A percentile compares a stretch with the other conserved stretches of the same genome.
Conservation (phyloP, 2,329 filamentous ascomycete genomes). For the Colletotrichum zoysiae region DNA sequence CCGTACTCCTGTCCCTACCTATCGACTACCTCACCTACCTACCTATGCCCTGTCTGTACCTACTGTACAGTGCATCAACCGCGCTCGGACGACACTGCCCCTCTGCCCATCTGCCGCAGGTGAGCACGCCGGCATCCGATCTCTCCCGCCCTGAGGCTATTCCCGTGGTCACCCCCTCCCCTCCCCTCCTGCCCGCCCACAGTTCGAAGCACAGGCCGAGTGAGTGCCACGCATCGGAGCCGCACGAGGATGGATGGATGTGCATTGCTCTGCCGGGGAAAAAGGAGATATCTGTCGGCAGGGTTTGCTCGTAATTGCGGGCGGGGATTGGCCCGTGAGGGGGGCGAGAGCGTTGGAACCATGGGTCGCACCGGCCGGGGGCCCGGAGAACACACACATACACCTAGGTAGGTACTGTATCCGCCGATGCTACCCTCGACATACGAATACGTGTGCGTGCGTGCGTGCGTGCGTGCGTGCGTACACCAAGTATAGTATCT, state of each 20-base stretch:
- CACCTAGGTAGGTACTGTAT: too few relatives aligned
- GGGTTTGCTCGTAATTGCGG: slow-evolving; percentile 26
- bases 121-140: neutral
- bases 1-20: too few relatives aligned
- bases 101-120: neutral
- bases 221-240: slow-evolving; percentile 25
- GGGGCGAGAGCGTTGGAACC: slow-evolving; percentile 29
- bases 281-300: neutral
- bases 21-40: too few relatives aligned
- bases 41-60: neutral
- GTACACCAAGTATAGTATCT: neutral
- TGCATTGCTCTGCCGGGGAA: neutral
- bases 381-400: too few relatives aligned
- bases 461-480: too few relatives aligned
- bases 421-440: too few relatives aligned
- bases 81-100: slow-evolving; percentile 21
- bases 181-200: neutral
- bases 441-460: too few relatives aligned
- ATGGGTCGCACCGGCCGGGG: slow-evolving; percentile 20
- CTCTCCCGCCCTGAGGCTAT: slow-evolving; percentile 11
- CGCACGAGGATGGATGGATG: slow-evolving; percentile 8
- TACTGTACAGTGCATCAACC: slow-evolving; percentile 11
- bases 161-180: slow-evolving; percentile 5
- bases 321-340: slow-evolving; percentile 13
- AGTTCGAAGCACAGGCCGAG: neutral